Conservation (phyloP, 208 protist species). For the Novymonas esmeraldas region DNA sequence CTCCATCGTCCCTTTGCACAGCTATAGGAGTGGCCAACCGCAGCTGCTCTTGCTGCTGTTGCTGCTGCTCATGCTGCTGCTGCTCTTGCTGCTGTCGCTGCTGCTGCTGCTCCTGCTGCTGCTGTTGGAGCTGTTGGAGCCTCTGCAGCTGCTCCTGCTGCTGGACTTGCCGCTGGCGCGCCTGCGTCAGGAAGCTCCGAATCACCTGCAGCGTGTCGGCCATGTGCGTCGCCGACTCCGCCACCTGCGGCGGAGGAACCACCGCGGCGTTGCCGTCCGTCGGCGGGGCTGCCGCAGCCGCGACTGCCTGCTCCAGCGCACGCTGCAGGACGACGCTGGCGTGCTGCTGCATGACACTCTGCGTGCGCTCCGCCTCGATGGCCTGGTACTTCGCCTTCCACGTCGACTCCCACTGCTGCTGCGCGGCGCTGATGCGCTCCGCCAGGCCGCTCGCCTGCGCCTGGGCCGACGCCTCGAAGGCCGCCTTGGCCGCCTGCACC, state of each 20-base stretch:
- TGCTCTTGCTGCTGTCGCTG: constrained; percentile 13
- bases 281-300: constrained; percentile 2
- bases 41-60: no score
- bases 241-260: constrained; percentile 1
- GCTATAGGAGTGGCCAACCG: no score
- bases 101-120: constrained; percentile 18
- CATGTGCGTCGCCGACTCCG: constrained; percentile 25
- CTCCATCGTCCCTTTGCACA: no score
- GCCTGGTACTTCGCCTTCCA: constrained; percentile 55
- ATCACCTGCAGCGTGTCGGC: constrained; percentile 29
- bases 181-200: constrained; percentile 32
- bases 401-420: constrained; percentile 59
- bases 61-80: no score
- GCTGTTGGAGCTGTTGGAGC: constrained; percentile 12
- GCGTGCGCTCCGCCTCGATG: constrained; percentile 47
- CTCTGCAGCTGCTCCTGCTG: constrained; percentile 17
- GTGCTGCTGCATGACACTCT: constrained; percentile 41
- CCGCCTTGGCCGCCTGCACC: constrained; percentile 45
- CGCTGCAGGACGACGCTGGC: constrained; percentile 50
- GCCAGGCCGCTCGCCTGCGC: constrained; percentile 53
- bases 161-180: constrained; percentile 25
- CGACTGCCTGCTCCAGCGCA: constrained; percentile 50
- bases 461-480: constrained; percentile 52
- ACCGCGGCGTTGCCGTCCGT: background rate
- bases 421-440: constrained; percentile 55